Conservation (phyloP, 2,329 filamentous ascomycete species). For the Cryphonectria carpinicola region DNA sequence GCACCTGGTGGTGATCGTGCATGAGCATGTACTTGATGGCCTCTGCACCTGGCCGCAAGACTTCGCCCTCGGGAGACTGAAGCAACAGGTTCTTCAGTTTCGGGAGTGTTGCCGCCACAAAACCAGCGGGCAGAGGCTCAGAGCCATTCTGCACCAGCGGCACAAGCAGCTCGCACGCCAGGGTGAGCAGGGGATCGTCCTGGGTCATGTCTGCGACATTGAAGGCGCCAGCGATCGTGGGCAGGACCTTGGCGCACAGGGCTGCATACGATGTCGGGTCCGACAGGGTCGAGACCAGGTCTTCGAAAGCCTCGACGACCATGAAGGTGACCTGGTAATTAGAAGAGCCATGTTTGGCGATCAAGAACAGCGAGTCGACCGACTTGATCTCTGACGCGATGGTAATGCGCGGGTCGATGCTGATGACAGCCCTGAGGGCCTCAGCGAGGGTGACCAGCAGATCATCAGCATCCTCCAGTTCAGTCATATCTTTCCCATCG, state of each 20-base stretch:
- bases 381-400: conserved; percentile 74
- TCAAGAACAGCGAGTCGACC: conserved; percentile 81
- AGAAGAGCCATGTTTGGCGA: conserved; percentile 83
- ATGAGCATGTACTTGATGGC: conserved; percentile 87
- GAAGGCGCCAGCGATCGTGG: conserved; percentile 85
- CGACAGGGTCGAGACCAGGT: conserved; percentile 73
- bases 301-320: conserved; percentile 89
- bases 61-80: conserved; percentile 81
- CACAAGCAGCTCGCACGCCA: conserved; percentile 79
- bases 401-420: conserved; percentile 75
- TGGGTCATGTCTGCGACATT: conserved; percentile 85
- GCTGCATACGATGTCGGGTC: conserved; percentile 72
- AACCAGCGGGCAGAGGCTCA: conserved; percentile 83
- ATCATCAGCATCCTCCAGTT: conserved; percentile 88
- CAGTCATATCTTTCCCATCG: conserved; percentile 76
- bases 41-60: conserved; percentile 84
- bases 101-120: conserved; percentile 82
- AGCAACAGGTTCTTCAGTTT: conserved; percentile 84
- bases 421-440: conserved; percentile 80
- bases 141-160: conserved; percentile 81
- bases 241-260: conserved; percentile 84
- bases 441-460: conserved; percentile 89
- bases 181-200: conserved; percentile 79
- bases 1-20: conserved; percentile 88
- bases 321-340: conserved; percentile 92